Percentiles rank a stretch among this genome's conserved stretches.
phyloP scores from a whole-genome alignment of 192 early-diverging fungal species.

The Rhizophagus sp. region DNA sequence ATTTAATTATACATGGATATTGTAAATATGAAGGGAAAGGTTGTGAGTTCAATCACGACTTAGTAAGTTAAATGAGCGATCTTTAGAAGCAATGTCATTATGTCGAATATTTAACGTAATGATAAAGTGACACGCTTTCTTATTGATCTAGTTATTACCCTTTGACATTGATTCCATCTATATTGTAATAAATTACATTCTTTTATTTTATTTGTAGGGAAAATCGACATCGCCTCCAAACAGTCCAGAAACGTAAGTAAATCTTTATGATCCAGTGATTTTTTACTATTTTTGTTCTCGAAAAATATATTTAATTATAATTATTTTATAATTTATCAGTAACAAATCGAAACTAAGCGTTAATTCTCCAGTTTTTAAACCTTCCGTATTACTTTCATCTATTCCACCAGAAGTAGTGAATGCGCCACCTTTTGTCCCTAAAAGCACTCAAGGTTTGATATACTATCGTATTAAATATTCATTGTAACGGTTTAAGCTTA shows the following conservation, averaged over 20 bases:
- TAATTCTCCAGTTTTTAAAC: conserved; percentile 70
- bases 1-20: conserved; percentile 81
- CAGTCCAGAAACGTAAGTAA: conserved; percentile 23
- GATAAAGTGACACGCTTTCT: conserved; percentile 10
- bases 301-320: neutral
- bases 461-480: neutral
- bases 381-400: conserved; percentile 46
- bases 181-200: neutral
- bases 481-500: neutral
- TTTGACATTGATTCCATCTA: neutral
- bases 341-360: conserved; percentile 61
- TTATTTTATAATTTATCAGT: conserved; percentile 14
- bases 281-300: neutral
- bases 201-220: conserved; percentile 6
- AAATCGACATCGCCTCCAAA: conserved; percentile 21
- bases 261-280: neutral
- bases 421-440: conserved; percentile 64
- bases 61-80: conserved; percentile 41
- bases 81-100: neutral
- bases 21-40: conserved; percentile 84
- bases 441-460: conserved; percentile 35
- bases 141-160: neutral
- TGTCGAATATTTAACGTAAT: neutral
- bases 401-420: conserved; percentile 53
- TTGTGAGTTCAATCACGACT: conserved; percentile 82